Percentiles rank a stretch among this genome's conserved stretches.
phyloP scores from a whole-genome alignment of 345 rosid species.

The Eucalyptus dawsonii region DNA sequence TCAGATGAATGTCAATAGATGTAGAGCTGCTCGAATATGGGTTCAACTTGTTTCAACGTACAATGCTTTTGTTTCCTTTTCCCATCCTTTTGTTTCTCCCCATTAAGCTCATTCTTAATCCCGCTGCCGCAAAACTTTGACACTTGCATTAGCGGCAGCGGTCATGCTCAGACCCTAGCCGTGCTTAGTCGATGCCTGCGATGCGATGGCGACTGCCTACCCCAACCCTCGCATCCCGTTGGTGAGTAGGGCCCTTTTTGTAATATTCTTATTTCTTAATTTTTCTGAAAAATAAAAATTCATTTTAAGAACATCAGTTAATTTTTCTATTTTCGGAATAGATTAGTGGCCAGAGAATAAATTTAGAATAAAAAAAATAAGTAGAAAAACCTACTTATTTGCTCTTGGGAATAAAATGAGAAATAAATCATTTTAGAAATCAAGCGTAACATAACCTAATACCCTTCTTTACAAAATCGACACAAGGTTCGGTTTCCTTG shows the following conservation, averaged over 20 bases:
- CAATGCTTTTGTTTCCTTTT: background rate
- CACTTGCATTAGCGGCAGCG: background rate
- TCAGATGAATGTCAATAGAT: background rate
- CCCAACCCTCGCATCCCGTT: background rate
- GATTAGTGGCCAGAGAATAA: fast-evolving
- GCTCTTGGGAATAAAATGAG: no score
- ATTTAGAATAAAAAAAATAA: fast-evolving
- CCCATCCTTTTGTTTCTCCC: background rate
- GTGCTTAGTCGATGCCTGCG: background rate
- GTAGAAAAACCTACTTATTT: no score
- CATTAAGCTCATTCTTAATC: background rate
- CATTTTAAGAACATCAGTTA: no score
- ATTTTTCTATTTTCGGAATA: no score
- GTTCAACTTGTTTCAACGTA: background rate
- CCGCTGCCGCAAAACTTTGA: background rate
- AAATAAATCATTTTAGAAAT: no score
- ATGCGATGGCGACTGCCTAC: background rate
- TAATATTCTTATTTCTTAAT: fast-evolving
- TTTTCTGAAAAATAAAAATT: no score
- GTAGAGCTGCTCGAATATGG: background rate
- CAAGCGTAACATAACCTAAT: no score
- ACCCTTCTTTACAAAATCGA: no score
- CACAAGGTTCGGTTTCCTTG: no score
- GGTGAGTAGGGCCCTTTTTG: fast-evolving
- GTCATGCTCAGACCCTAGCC: background rate